Evolutionary conservation across 768 basidiomycete genomes (phyloP).

Genomic region (Lactifluus volemus): DNA sequence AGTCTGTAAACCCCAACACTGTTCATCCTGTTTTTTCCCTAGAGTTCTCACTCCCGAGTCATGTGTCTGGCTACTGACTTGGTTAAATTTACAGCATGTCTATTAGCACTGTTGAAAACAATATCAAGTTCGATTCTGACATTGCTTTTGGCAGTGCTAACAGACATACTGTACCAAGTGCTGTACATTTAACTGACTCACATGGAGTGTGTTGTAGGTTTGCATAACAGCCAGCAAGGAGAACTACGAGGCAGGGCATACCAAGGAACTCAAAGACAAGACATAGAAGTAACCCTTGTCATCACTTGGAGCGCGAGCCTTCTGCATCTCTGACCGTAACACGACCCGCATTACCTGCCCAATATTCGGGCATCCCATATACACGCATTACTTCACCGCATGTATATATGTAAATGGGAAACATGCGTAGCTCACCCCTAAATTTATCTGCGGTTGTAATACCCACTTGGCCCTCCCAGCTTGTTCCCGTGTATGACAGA

Average conservation of each 20-base stretch:
- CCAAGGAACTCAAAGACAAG: constrained; percentile 59
- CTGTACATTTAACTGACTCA: background rate
- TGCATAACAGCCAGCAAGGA: background rate
- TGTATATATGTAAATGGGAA: constrained; percentile 37
- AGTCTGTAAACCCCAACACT: no score
- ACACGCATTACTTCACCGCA: no score
- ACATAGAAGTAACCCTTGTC: constrained; percentile 72
- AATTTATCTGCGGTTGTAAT: constrained; percentile 44
- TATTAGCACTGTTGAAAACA: no score
- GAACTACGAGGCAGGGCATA: constrained; percentile 23
- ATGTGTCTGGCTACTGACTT: no score
- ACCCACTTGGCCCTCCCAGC: constrained; percentile 44
- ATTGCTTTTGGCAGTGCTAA: no score
- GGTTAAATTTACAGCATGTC: no score
- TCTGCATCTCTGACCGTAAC: constrained; percentile 36
- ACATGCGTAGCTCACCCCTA: constrained; percentile 32
- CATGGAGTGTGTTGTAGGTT: background rate
- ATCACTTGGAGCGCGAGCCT: constrained; percentile 45
- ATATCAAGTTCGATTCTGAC: no score
- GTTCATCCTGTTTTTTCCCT: no score
- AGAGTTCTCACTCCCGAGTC: no score
- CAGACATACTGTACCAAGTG: constrained; percentile 30
- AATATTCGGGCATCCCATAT: no score
- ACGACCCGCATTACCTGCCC: no score
- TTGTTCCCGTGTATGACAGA: constrained; percentile 59